Conservation (phyloP, 1,284 basidiomycete genomes). For the Phellopilus nigrolimitatus region DNA sequence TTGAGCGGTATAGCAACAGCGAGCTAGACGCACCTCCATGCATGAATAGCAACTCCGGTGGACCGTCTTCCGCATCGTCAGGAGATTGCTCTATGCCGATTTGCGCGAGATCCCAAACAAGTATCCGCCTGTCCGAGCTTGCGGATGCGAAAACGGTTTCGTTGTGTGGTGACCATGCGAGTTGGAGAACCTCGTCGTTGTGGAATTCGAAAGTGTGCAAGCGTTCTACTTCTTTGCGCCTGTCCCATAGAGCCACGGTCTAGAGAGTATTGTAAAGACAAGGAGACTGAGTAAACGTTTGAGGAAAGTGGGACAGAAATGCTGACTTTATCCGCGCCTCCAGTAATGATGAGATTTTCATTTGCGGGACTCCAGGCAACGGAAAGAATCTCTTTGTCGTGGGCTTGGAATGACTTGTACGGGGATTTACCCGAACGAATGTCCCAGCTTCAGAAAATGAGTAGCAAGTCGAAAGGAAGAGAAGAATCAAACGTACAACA, state of each 20-base stretch:
- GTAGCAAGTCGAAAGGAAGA: conserved; percentile 16
- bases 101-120: conserved; percentile 91
- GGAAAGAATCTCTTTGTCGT: conserved; percentile 87
- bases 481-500: conserved; percentile 59
- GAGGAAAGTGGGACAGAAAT: conserved; percentile 6
- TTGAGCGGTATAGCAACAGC: too few relatives aligned
- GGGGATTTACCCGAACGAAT: conserved; percentile 73
- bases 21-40: conserved; percentile 65
- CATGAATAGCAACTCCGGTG: conserved; percentile 90
- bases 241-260: conserved; percentile 90
- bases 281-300: background rate
- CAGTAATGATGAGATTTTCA: conserved; percentile 87
- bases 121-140: conserved; percentile 88
- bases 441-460: conserved; percentile 74
- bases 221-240: conserved; percentile 74
- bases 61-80: conserved; percentile 96
- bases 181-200: conserved; percentile 90
- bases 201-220: conserved; percentile 93
- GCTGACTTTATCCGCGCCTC: conserved; percentile 86
- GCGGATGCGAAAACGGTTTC: conserved; percentile 90
- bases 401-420: conserved; percentile 75
- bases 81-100: conserved; percentile 97
- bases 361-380: conserved; percentile 86
- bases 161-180: conserved; percentile 94
- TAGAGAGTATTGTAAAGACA: conserved; percentile 30